Evolutionary conservation across 495 filamentous ascomycete genomes (phyloP), one percentile per base, ranked within the genome.

Genomic region (Glonium stellatum): DNA sequence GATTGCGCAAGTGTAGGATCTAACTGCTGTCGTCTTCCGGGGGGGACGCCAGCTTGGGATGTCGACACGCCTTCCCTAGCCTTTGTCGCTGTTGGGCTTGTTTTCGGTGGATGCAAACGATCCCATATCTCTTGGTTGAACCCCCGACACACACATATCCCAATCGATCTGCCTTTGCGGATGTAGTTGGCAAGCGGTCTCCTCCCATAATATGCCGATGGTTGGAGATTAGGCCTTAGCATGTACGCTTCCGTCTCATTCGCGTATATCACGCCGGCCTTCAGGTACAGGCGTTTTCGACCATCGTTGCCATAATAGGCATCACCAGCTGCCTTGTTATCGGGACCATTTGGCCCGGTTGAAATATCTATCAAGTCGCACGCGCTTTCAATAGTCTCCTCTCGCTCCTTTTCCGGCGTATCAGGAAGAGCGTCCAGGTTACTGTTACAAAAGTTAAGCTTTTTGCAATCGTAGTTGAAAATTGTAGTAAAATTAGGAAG

Each of bases 91-190:
- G 70, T 74, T 19, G 74, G 60, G 27, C 67, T 78, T 25, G 78
- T 78, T 61, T 83, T 85, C 12, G 75, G 73, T 19, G 82, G 84
- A 67, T 97, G 84, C 8, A 91, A 72, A 54, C 81, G 84, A 57
- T 88, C 84, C 91, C 92, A 97, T 6, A 77, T 69, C 34, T 78
- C 78, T 57, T 84, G 79, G 70, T 90, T 83, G 67, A 98, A 98
- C 1, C 93, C 93, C 36, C 93, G 83, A 27, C 93, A 80, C 11
- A 98, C 89, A 4, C 86, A 86, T 18, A 95, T 86, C 0, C 93
- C 93, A 42, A 98, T 84, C 12, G 84, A 82, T 27, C 81, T 76
- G 1, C 89, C 91, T 71, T 87, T 96, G 47, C 87, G 84, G 61
- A 98, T 97, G 59, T 74, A 76, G 49, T 89, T 87, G 49, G 82